Evolutionary conservation across 352 stramenopile species (phyloP), one percentile per base, ranked within the genome.

Genomic region (Pythium scleroteichum): DNA sequence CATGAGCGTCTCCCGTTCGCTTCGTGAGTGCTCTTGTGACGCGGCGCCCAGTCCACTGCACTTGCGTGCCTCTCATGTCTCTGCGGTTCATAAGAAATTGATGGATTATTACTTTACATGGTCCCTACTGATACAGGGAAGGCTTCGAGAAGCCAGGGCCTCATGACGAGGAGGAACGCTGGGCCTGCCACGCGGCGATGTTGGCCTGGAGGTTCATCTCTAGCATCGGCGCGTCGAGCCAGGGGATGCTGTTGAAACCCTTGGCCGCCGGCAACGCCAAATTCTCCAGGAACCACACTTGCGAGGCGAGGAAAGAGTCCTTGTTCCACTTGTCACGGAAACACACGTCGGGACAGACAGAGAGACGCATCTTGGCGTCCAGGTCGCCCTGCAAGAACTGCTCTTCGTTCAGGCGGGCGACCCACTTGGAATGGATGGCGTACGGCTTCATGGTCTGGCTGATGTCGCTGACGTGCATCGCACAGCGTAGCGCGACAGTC

Each of bases 391-490:
- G 82, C 32, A 75, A 64, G 53, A 87, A 91, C 49, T 81, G 69
- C 71, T 94, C 84, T 50, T 87, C 73, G 42, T 79, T 86, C 8
- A 94, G 79, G 16, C 80, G 77, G 39, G 72, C 64, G 14, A 94
- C 84, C 84, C 84, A 94, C 68, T 86, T 85, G 62, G 78, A 55
- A 64, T 94, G 84, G 59, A 88, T 80, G 14, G 29, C 54, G 41
- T 90, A 91, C 40, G 84, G 82, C 70, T 94, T 94, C 76, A 87
- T 91, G 20, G 82, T 92, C 67, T 94, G 84, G 47, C 80, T 86
- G 40, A 94, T 87, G 58, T 94, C 84, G 56, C 82, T 88, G 56
- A 89, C 82, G 53, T 94, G 84, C 76, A 92, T 84, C n/a, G 78
- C 78, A 40, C 78, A 83, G 14, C 82, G 78, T 38, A 91, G 53